A percentile compares a stretch with the other conserved stretches of the same genome.
Evolutionary conservation across 495 filamentous ascomycete species (phyloP).

Genomic region (Neurospora sp.): DNA sequence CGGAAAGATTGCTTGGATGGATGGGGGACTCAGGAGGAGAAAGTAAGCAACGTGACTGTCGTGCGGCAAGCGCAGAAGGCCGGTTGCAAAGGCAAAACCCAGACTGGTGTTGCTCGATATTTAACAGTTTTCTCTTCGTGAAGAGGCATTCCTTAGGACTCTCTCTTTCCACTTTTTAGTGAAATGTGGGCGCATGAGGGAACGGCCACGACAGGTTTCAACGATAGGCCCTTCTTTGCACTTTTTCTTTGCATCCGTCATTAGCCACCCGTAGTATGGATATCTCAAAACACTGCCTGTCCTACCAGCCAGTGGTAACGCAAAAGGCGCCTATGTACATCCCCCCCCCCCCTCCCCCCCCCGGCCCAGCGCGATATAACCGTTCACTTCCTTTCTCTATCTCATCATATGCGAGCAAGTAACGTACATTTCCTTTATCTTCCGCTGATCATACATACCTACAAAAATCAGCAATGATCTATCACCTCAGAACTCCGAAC

Average conservation of each 20-base stretch:
- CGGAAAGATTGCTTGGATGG: not conserved
- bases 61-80: not conserved
- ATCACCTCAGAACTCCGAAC: not conserved
- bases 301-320: not conserved
- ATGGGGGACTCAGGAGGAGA: not conserved
- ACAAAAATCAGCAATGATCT: not conserved
- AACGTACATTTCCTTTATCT: not conserved
- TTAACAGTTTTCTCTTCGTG: not conserved
- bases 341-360: no score
- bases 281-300: not conserved
- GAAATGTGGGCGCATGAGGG: not conserved
- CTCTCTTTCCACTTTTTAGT: not conserved
- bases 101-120: not conserved
- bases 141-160: not conserved
- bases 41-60: not conserved
- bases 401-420: not conserved
- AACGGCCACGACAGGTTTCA: not conserved
- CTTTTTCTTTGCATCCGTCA: not conserved
- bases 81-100: not conserved
- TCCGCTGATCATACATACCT: not conserved
- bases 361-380: not conserved
- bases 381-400: not conserved
- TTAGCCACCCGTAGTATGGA: not conserved
- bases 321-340: not conserved
- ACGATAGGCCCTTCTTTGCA: not conserved